Conservation (phyloP, 2,329 filamentous ascomycete species). For the Fusarium sp. region DNA sequence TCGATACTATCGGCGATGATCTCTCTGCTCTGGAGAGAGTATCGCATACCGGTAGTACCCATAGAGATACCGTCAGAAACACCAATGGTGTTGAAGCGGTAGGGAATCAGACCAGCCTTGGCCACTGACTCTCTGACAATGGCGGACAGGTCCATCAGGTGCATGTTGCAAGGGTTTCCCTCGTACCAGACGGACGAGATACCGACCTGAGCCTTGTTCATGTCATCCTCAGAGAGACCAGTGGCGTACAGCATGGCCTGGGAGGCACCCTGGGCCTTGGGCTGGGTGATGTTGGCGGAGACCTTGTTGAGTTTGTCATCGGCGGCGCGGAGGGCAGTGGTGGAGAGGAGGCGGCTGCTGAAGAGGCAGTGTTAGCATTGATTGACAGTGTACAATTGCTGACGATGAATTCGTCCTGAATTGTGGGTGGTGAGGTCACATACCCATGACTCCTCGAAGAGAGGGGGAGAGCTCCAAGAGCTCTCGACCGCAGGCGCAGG, state of each 20-base stretch:
- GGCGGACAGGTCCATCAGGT: constrained; percentile 89
- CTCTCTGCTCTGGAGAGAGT: constrained; percentile 92
- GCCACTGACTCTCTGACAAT: constrained; percentile 73
- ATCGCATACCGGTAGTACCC: constrained; percentile 97
- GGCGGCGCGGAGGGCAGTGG: constrained; percentile 58
- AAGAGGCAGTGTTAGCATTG: constrained; percentile 8
- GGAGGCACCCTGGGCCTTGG: constrained; percentile 97
- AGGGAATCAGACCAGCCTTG: constrained; percentile 84
- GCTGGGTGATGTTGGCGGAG: constrained; percentile 89
- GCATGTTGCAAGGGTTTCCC: constrained; percentile 99
- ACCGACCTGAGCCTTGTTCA: constrained; percentile 97
- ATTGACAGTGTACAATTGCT: neutral
- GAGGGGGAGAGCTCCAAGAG: constrained; percentile 43
- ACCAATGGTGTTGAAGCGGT: constrained; percentile 99
- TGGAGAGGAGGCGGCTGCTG: constrained; percentile 63
- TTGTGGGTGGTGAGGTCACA: constrained; percentile 13
- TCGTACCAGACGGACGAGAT: constrained; percentile 99
- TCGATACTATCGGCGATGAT: constrained; percentile 98
- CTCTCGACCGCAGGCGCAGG: constrained; percentile 44
- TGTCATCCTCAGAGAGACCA: constrained; percentile 84
- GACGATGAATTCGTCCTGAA: neutral
- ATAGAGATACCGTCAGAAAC: constrained; percentile 98
- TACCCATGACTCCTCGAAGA: constrained; percentile 45
- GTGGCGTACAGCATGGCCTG: constrained; percentile 99
- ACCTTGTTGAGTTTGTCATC: constrained; percentile 82